Conservation (phyloP, 1,284 basidiomycete genomes). For the Mrakiaceae sp. region DNA sequence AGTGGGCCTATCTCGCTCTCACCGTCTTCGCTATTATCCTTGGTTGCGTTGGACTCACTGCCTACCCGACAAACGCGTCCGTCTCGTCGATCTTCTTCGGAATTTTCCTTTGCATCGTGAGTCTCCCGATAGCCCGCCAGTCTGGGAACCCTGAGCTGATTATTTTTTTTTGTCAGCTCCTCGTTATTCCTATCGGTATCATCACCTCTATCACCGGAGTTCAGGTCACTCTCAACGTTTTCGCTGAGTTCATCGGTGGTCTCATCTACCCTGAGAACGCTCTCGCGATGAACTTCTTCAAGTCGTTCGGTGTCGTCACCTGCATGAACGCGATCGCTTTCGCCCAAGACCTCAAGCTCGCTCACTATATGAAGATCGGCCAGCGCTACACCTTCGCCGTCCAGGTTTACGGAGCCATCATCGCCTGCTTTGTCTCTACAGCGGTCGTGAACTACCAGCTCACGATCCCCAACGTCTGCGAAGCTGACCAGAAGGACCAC, state of each 20-base stretch:
- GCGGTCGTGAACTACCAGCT: slow-evolving; percentile 19
- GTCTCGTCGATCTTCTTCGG: slow-evolving; percentile 25
- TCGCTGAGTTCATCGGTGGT: slow-evolving; percentile 26
- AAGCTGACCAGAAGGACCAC: slow-evolving; percentile 16
- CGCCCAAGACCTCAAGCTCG: slow-evolving; percentile 40
- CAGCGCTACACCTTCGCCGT: slow-evolving; percentile 29
- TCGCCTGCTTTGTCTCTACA: slow-evolving; percentile 15
- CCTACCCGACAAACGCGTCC: slow-evolving; percentile 26
- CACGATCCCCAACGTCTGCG: slow-evolving; percentile 19
- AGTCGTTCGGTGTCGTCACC: slow-evolving; percentile 29
- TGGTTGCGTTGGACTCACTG: slow-evolving; percentile 11
- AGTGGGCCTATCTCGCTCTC: slow-evolving; percentile 28
- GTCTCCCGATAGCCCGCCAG: no score
- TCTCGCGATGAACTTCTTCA: slow-evolving; percentile 39
- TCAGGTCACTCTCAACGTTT: slow-evolving; percentile 22
- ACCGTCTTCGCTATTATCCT: slow-evolving; percentile 12
- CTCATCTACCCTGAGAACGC: slow-evolving; percentile 23
- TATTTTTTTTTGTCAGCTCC: slow-evolving; percentile 17
- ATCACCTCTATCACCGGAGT: slow-evolving; percentile 19
- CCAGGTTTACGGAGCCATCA: slow-evolving; percentile 17
- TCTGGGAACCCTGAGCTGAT: background rate
- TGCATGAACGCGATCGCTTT: slow-evolving; percentile 20
- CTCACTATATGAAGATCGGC: slow-evolving; percentile 51
- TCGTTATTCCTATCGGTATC: slow-evolving; percentile 22
- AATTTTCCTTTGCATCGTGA: slow-evolving; percentile 22